These are phyloP conservation scores for Trichophyton equinum DNA, from an alignment of 2,329 filamentous ascomycete species.

Conservation along the genomic window DNA sequence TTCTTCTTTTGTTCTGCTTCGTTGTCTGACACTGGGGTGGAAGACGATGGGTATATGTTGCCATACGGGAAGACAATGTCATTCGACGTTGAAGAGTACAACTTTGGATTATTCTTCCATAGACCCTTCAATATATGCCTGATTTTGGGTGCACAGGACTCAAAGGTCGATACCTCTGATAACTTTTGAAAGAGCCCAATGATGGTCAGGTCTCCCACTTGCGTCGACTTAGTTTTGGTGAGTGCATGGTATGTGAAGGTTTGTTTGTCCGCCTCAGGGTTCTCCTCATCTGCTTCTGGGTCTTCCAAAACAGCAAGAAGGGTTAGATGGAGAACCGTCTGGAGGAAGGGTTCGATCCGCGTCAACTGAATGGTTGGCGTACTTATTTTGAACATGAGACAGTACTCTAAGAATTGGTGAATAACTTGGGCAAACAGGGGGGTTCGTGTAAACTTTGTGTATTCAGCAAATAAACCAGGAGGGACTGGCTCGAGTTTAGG, in stretches of 20 bases:
- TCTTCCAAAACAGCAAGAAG: slow-evolving; percentile 82
- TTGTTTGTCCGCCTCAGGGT: slow-evolving; percentile 30
- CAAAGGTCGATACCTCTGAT: slow-evolving; percentile 58
- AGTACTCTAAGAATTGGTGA: slow-evolving; percentile 76
- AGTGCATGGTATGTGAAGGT: slow-evolving; percentile 67
- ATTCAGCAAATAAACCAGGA: slow-evolving; percentile 61
- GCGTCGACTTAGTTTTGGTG: slow-evolving; percentile 43
- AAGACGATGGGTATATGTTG: slow-evolving; percentile 67
- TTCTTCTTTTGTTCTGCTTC: slow-evolving; percentile 72
- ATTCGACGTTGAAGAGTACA: slow-evolving; percentile 57
- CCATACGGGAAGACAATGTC: slow-evolving; percentile 54
- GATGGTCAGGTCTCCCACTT: slow-evolving; percentile 35
- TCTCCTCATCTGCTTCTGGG: slow-evolving; percentile 42
- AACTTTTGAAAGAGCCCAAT: slow-evolving; percentile 42
- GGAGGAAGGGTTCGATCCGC: slow-evolving; percentile 78
- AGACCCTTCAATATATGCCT: slow-evolving; percentile 70
- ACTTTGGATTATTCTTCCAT: slow-evolving; percentile 64
- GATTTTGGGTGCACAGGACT: slow-evolving; percentile 74
- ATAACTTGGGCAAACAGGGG: slow-evolving; percentile 81
- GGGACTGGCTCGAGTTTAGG: slow-evolving; percentile 66
- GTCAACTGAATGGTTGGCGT: slow-evolving; percentile 68
- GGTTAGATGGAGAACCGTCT: slow-evolving; percentile 77
- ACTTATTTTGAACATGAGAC: slow-evolving; percentile 53
- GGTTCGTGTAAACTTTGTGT: slow-evolving; percentile 70
- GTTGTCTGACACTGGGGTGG: slow-evolving; percentile 50